phyloP scores from a whole-genome alignment of 495 filamentous ascomycete species.

The Penicillium riverlandense region DNA sequence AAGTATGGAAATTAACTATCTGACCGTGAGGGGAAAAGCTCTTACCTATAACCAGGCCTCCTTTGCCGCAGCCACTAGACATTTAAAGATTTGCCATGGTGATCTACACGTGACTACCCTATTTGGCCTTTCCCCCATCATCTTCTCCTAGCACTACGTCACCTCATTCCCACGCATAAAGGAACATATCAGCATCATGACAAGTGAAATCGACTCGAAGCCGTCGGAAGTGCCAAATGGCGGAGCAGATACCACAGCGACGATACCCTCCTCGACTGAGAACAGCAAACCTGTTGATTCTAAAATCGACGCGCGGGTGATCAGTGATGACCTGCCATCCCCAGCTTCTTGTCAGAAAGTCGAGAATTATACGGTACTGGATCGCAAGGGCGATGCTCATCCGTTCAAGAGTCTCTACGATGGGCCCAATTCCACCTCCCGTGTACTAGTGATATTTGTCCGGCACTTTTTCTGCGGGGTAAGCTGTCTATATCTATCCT shows the following conservation, averaged over 20 bases:
- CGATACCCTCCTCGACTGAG: background rate
- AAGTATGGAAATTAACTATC: no score
- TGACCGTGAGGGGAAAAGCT: no score
- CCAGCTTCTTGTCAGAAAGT: conserved; percentile 39
- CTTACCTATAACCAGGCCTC: no score
- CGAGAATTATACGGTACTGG: conserved; percentile 54
- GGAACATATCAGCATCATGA: background rate
- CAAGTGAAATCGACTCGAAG: background rate
- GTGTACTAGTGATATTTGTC: conserved; percentile 73
- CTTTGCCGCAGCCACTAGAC: no score
- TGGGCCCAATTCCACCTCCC: conserved; percentile 41
- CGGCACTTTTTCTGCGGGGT: conserved; percentile 89
- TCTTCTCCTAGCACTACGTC: no score
- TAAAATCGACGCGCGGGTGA: background rate
- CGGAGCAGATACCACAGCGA: background rate
- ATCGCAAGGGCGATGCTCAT: conserved; percentile 51
- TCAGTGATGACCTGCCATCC: conserved; percentile 41
- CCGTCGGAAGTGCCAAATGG: background rate
- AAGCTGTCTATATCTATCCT: conserved; percentile 23
- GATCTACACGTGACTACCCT: no score
- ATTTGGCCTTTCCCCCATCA: no score
- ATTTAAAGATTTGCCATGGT: no score
- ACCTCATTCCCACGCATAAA: no score
- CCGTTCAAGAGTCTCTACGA: conserved; percentile 65
- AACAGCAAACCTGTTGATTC: conserved; percentile 2